Percentiles rank a stretch among this genome's conserved stretches.
Conservation (phyloP, 169 alveolate species). For the Ichthyophthirius multifiliis region DNA sequence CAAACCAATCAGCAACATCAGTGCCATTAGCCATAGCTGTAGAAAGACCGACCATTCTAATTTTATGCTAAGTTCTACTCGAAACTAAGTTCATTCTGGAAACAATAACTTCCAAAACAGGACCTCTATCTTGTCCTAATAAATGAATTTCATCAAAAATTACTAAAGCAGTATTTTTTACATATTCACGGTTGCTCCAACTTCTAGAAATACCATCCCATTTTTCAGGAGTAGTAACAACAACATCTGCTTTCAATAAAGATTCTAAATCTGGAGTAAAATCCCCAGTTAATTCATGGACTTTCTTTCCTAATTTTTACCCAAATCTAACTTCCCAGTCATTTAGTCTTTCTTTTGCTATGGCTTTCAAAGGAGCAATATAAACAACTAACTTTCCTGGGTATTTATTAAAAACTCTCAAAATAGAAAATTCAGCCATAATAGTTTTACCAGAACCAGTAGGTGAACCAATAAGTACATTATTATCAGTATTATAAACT, state of each 20-base stretch:
- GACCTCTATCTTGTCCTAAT: slow-evolving; percentile 97
- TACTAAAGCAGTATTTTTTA: slow-evolving; percentile 91
- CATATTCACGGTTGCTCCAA: slow-evolving; percentile 96
- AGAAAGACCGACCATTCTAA: slow-evolving; percentile 95
- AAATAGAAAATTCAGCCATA: slow-evolving; percentile 96
- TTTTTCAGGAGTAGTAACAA: slow-evolving; percentile 99
- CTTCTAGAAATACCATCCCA: slow-evolving; percentile 99
- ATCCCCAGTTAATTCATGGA: slow-evolving; percentile 98
- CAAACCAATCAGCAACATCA: slow-evolving; percentile 98
- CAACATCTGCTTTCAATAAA: slow-evolving; percentile 87
- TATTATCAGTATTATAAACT: slow-evolving; percentile 94
- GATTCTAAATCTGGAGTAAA: slow-evolving; percentile 90
- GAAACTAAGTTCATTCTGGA: slow-evolving; percentile 95
- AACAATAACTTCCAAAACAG: slow-evolving; percentile 97
- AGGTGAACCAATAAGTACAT: slow-evolving; percentile 99
- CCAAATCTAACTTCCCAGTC: slow-evolving; percentile 92
- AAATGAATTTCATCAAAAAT: slow-evolving; percentile 99
- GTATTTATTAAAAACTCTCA: slow-evolving; percentile 81
- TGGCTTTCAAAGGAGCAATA: slow-evolving; percentile 87
- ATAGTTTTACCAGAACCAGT: slow-evolving; percentile 99
- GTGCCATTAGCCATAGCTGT: slow-evolving; percentile 98
- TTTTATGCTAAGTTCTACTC: slow-evolving; percentile 82
- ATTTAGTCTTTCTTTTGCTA: slow-evolving; percentile 82
- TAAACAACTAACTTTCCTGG: slow-evolving; percentile 73
- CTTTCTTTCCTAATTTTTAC: slow-evolving; percentile 80